These are phyloP conservation scores for Xylaria sp. DNA, from an alignment of 2,329 filamentous ascomycete species.

Conservation along the genomic window DNA sequence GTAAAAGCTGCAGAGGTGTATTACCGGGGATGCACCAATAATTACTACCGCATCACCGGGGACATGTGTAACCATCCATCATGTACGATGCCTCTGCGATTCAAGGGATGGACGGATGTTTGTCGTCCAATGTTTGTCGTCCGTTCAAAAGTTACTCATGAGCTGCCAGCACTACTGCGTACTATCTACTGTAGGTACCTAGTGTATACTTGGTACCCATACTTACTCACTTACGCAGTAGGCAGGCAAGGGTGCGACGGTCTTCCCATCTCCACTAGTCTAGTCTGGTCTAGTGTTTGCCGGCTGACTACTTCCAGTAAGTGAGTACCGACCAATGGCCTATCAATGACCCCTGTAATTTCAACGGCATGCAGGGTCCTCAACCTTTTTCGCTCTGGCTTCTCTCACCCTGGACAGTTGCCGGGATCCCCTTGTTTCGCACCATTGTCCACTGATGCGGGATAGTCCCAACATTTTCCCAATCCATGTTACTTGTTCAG, in stretches of 20 bases:
- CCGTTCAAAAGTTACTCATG: not conserved
- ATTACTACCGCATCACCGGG: not conserved
- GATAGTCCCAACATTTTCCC: slow-evolving; percentile 10
- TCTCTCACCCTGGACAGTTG: not conserved
- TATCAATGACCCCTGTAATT: slow-evolving; percentile 7
- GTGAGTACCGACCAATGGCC: not conserved
- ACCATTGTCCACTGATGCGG: not conserved
- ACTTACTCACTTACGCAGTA: no score
- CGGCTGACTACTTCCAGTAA: no score
- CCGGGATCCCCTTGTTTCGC: slow-evolving; percentile 20
- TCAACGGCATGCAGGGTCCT: slow-evolving; percentile 21
- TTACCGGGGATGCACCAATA: slow-evolving; percentile 6
- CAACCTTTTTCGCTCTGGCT: slow-evolving; percentile 2
- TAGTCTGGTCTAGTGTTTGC: not conserved
- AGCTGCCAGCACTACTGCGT: no score
- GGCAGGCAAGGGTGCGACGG: no score
- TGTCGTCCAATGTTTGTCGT: not conserved
- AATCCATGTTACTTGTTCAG: no score
- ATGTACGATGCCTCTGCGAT: slow-evolving; percentile 6
- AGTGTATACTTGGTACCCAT: no score
- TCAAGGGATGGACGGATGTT: no score
- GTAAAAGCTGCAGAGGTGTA: no score
- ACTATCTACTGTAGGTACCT: no score
- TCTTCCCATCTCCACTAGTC: no score
- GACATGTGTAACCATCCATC: slow-evolving; percentile 11